phyloP scores from a whole-genome alignment of 2,329 filamentous ascomycete species.

The Monosporascus ibericus region DNA sequence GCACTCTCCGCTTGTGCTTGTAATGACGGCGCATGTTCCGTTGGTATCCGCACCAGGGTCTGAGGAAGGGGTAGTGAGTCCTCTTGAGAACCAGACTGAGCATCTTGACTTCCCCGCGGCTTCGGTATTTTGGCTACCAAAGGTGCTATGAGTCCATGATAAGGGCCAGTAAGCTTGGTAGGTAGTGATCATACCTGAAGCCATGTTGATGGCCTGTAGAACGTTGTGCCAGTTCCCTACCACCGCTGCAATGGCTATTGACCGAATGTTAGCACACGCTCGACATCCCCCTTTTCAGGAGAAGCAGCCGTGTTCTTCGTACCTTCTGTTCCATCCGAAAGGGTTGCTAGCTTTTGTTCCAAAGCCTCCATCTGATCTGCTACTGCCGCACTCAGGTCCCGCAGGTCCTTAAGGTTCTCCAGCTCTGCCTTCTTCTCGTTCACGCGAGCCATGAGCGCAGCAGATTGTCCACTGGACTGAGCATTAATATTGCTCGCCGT shows the following conservation, averaged over 20 bases:
- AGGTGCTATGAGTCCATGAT: constrained; percentile 6
- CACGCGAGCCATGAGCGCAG: constrained; percentile 67
- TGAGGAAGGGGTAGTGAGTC: constrained; percentile 59
- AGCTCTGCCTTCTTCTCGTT: constrained; percentile 82
- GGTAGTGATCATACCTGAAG: constrained; percentile 55
- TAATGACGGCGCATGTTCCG: constrained; percentile 64
- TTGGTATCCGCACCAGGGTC: constrained; percentile 78
- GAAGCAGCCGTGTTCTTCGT: constrained; percentile 7
- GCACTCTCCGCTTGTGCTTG: constrained; percentile 54
- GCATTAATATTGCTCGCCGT: constrained; percentile 35
- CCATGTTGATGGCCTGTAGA: constrained; percentile 78
- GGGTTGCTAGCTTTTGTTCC: constrained; percentile 68
- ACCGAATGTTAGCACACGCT: constrained; percentile 9
- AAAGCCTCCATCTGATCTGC: constrained; percentile 78
- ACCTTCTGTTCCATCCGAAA: constrained; percentile 81
- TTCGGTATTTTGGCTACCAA: constrained; percentile 61
- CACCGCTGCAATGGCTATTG: constrained; percentile 71
- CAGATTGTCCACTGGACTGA: constrained; percentile 54
- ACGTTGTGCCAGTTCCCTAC: constrained; percentile 86
- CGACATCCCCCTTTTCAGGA: neutral
- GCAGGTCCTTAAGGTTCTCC: constrained; percentile 69
- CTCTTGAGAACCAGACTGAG: constrained; percentile 29
- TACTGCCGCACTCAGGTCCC: constrained; percentile 71
- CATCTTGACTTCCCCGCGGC: constrained; percentile 38
- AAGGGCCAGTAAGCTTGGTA: constrained; percentile 1